Base-by-base conservation (phyloP, 2,329 filamentous ascomycete species). In the Gnomoniopsis sp. region DNA sequence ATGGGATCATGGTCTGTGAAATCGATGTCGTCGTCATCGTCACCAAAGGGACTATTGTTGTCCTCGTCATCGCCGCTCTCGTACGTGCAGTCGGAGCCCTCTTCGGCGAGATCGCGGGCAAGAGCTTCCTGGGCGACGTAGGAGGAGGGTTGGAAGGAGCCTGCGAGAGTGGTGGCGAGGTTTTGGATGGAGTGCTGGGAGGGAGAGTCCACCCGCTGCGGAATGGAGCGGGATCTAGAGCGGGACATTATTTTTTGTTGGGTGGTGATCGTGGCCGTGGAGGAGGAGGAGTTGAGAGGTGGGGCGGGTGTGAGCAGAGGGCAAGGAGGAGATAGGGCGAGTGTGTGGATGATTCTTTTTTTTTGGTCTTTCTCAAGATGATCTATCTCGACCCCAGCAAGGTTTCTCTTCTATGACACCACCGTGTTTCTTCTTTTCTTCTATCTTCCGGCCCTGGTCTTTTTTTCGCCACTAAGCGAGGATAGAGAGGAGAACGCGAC, bases 61-160 rank as follows among this genome's bases (percentile, higher is more conserved):
- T 65, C 62, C 19, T 48, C 52, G 14, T 65, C 62, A 12, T 48
- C 52, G 6, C 73, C 75, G 43, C 84, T 83, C 54, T 84, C 79
- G 26, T 30, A 30, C 26, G 26, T 4, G 8, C 26, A 30, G 36
- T 86, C 84, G 3, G 82, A 80, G 61, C 26, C 26, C 8, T 84
- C 88, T 53, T 84, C 83, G 38, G 85, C 86, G 8, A 90, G 74
- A 69, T 91, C 88, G 41, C 83, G 79, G 7, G 86, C 86, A 58
- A 91, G 77, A 36, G 84, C 82, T 33, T 83, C 82, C 62, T 88
- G 84, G 1, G 86, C 88, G 50, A 89, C 77, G 22, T 87, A 86
- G n/a, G 88, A 88, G 30, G 78, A 76, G 22, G 84, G 80, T 26
- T 76, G 75, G 70, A 86, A 86, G 6, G 81, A 83, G n/a, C 75